Percentiles rank a stretch among this genome's conserved stretches.
phyloP scores from a whole-genome alignment of 2,329 filamentous ascomycete species.

The Hyphodiscus sp. region DNA sequence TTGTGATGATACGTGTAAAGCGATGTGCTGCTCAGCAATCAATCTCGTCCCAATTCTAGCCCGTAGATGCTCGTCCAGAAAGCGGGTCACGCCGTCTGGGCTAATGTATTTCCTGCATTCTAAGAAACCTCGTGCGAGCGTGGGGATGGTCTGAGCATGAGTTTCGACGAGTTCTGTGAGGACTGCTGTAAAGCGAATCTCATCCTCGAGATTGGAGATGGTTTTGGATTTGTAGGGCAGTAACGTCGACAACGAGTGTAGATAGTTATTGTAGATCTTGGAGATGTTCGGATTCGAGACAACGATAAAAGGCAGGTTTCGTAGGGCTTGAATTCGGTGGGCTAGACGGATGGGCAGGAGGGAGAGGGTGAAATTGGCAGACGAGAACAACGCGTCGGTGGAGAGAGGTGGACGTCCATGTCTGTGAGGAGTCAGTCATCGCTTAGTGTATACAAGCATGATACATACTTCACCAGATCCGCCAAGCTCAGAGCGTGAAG shows the following conservation, averaged over 20 bases:
- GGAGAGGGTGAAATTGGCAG: constrained; percentile 91
- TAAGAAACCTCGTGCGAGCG: constrained; percentile 84
- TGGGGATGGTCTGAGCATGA: constrained; percentile 89
- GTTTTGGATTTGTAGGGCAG: constrained; percentile 59
- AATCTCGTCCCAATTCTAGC: constrained; percentile 90
- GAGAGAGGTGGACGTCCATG: constrained; percentile 80
- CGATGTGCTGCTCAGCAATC: constrained; percentile 95
- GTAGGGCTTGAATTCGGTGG: constrained; percentile 85
- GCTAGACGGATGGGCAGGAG: constrained; percentile 89
- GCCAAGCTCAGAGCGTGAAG: constrained; percentile 78
- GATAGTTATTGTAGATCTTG: constrained; percentile 92
- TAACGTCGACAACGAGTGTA: constrained; percentile 85
- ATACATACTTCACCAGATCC: constrained; percentile 76
- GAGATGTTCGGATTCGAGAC: constrained; percentile 96
- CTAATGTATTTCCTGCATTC: constrained; percentile 90
- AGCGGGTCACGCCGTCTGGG: constrained; percentile 75
- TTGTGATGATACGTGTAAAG: constrained; percentile 70
- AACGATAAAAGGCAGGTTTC: constrained; percentile 94
- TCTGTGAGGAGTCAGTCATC: constrained; percentile 31
- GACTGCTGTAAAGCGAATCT: constrained; percentile 84
- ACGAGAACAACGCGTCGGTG: constrained; percentile 71
- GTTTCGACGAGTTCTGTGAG: constrained; percentile 94
- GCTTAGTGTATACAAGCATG: background rate
- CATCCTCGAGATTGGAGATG: constrained; percentile 75
- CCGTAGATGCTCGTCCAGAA: constrained; percentile 88